phyloP scores from a whole-genome alignment of 164 flowering plant species.

The Magnolia kwangsiensis region DNA sequence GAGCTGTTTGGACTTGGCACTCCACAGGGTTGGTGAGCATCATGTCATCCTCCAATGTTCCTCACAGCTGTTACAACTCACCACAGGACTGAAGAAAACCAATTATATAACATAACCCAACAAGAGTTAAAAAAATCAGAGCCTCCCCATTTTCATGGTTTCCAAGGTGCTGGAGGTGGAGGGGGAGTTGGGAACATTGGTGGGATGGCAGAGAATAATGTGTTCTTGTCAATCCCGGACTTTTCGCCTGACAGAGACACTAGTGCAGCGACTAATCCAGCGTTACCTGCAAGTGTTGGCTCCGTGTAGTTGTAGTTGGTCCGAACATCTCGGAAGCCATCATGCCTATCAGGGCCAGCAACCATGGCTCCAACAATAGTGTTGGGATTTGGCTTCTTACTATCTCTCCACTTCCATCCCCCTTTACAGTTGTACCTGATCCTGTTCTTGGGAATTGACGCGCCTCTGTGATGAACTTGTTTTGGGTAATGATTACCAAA shows the following conservation, averaged over 20 bases:
- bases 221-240: conserved; percentile 77
- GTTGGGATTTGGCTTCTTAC: conserved; percentile 71
- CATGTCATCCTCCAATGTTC: not conserved
- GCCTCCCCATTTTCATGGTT: conserved; percentile 42
- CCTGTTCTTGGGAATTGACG: conserved; percentile 88
- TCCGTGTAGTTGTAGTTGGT: conserved; percentile 87
- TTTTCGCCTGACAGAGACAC: conserved; percentile 74
- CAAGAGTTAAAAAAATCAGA: not conserved
- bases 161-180: conserved; percentile 99
- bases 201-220: conserved; percentile 93
- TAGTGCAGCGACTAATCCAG: conserved; percentile 94
- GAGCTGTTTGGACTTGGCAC: not conserved
- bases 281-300: conserved; percentile 94
- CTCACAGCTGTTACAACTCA: not conserved
- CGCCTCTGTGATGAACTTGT: conserved; percentile 91
- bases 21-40: not conserved
- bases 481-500: conserved; percentile 79
- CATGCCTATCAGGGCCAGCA: conserved; percentile 89
- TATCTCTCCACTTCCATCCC: conserved; percentile 97
- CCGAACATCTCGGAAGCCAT: conserved; percentile 82
- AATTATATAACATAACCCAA: conserved; percentile 5
- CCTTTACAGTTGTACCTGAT: conserved; percentile 78
- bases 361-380: conserved; percentile 93
- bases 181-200: conserved; percentile 97
- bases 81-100: conserved; percentile 4